Evolutionary conservation across 2,329 filamentous ascomycete species (phyloP).

Genomic region (Sclerotinia subarctica): DNA sequence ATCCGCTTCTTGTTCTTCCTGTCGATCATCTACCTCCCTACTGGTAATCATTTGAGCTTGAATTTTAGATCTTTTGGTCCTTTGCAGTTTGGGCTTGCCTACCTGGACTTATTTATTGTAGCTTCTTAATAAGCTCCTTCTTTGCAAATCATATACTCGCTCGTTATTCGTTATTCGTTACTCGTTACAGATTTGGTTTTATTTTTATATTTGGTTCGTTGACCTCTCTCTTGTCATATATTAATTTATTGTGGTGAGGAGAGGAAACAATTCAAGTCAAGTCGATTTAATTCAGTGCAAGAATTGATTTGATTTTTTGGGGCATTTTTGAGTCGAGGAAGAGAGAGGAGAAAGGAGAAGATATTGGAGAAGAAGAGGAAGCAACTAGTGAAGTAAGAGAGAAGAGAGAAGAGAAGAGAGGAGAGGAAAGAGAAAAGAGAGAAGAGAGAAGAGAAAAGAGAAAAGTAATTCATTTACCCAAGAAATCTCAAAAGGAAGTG

Average conservation of each 20-base stretch:
- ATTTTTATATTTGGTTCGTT: not conserved
- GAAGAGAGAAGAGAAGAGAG: no score
- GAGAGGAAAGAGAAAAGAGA: not conserved
- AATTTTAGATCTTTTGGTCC: not conserved
- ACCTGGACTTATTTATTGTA: no score
- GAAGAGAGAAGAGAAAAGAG: not conserved
- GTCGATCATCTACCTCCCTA: not conserved
- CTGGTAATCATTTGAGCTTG: no score
- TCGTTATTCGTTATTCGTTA: not conserved
- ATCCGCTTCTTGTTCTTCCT: constrained; percentile 5
- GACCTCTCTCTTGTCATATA: not conserved
- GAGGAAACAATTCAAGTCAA: no score
- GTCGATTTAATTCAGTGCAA: not conserved
- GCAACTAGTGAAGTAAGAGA: not conserved
- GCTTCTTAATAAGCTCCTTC: no score
- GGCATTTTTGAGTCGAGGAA: not conserved
- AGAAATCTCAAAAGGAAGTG: not conserved
- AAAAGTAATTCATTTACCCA: no score
- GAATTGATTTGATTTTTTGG: not conserved
- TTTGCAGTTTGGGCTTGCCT: not conserved
- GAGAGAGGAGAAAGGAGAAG: not conserved
- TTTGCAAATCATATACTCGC: not conserved
- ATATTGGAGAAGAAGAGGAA: not conserved
- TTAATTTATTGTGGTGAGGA: not conserved
- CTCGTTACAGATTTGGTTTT: no score